A percentile compares a stretch with the other conserved stretches of the same genome.
phyloP scores from a whole-genome alignment of 345 rosid species.

The Limnanthes douglasii region DNA sequence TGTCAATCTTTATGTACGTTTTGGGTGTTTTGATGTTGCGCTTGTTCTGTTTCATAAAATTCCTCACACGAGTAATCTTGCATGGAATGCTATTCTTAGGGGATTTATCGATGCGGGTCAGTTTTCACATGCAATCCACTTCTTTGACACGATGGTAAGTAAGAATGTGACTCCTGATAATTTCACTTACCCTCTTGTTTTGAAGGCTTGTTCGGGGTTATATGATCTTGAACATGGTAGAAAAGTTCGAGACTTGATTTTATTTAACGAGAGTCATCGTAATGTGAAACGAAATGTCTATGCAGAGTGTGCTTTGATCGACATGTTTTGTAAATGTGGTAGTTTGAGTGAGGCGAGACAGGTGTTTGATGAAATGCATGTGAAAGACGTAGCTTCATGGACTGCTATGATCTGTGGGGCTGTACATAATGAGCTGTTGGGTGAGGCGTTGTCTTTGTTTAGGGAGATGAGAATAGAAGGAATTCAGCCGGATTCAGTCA shows the following conservation, averaged over 20 bases:
- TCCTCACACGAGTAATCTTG: conserved; percentile 18
- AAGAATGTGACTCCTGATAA: conserved; percentile 17
- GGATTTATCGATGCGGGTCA: conserved; percentile 10
- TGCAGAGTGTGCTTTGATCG: conserved; percentile 29
- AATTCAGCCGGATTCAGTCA: conserved; percentile 15
- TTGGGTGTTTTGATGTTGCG: conserved; percentile 14
- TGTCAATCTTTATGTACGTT: conserved; percentile 13
- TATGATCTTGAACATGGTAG: conserved; percentile 15
- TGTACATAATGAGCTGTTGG: conserved; percentile 18
- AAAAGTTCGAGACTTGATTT: conserved; percentile 10
- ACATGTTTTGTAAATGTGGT: conserved; percentile 42
- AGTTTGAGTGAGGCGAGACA: conserved; percentile 19
- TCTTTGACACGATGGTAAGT: conserved; percentile 16
- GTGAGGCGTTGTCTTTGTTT: conserved; percentile 17
- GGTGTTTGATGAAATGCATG: conserved; percentile 22
- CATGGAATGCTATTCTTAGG: conserved; percentile 22
- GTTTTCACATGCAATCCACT: conserved; percentile 9
- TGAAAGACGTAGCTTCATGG: conserved; percentile 39
- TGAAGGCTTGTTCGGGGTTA: conserved; percentile 20
- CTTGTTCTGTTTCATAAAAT: conserved; percentile 12
- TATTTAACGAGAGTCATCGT: conserved; percentile 4
- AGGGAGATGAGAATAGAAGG: conserved; percentile 21
- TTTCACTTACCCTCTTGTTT: conserved; percentile 19
- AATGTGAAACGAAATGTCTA: conserved; percentile 13
- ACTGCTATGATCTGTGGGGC: conserved; percentile 33